Conservation (phyloP, 345 rosid species). For the Euphorbia peplus region DNA sequence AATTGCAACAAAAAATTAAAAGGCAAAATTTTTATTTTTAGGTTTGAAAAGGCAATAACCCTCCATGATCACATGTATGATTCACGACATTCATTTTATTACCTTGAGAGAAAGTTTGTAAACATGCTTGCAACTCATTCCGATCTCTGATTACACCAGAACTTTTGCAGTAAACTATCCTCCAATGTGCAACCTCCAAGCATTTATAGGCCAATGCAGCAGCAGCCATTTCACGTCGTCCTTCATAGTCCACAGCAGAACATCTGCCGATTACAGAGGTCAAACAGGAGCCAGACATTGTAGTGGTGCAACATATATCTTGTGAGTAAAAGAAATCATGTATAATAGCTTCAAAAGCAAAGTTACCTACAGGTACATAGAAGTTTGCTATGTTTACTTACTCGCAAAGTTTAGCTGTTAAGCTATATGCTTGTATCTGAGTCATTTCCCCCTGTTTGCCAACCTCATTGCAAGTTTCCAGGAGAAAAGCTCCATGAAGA, state of each 20-base stretch:
- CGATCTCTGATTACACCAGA: slow-evolving; percentile 41
- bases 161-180: slow-evolving; percentile 51
- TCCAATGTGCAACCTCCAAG: slow-evolving; percentile 73
- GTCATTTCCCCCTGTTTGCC: slow-evolving; percentile 42
- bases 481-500: slow-evolving; percentile 62
- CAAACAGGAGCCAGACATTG: slow-evolving; percentile 12
- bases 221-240: slow-evolving; percentile 55
- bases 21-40: too few relatives aligned
- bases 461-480: slow-evolving; percentile 50
- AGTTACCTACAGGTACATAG: neutral
- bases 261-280: slow-evolving; percentile 40
- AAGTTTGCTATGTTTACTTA: slow-evolving; percentile 37
- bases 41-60: too few relatives aligned
- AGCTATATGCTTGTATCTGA: slow-evolving; percentile 46
- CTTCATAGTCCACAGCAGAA: slow-evolving; percentile 71
- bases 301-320: neutral
- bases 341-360: neutral
- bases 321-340: neutral
- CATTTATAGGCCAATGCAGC: slow-evolving; percentile 88
- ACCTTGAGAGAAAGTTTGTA: slow-evolving; percentile 58
- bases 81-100: slow-evolving; percentile 19
- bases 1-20: neutral
- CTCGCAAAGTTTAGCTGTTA: slow-evolving; percentile 65
- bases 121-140: slow-evolving; percentile 49
- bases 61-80: neutral